These are phyloP conservation scores for Termitomyces sp. DNA, from an alignment of 768 basidiomycete genomes.

Conservation along the genomic window DNA sequence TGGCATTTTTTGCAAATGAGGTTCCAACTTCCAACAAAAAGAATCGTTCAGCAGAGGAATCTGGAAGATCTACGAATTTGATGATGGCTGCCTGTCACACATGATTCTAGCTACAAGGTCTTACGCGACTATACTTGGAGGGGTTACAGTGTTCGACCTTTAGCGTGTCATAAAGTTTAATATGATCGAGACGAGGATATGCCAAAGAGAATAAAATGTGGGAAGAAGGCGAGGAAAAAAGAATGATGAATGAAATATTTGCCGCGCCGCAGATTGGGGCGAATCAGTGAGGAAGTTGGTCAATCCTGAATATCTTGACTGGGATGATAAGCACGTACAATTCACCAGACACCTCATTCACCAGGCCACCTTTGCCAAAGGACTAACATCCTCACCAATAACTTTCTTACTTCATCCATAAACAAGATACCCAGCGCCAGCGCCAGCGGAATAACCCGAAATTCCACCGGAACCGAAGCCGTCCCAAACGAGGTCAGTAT, in stretches of 20 bases:
- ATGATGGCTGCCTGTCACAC: no score
- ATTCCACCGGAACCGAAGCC: neutral
- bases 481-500: neutral
- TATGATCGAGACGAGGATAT: neutral
- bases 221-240: neutral
- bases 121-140: no score
- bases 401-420: neutral
- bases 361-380: neutral
- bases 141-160: no score
- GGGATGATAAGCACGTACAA: neutral
- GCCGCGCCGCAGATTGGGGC: neutral
- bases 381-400: neutral
- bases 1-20: no score
- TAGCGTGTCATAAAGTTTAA: no score
- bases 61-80: no score
- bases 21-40: no score
- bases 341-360: neutral
- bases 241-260: neutral
- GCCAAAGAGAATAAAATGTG: neutral
- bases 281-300: neutral
- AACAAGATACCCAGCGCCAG: neutral
- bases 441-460: neutral
- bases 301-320: neutral
- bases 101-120: no score
- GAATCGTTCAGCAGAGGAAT: no score